phyloP scores from a whole-genome alignment of 768 basidiomycete genomes.

The Russula ochroleuca region DNA sequence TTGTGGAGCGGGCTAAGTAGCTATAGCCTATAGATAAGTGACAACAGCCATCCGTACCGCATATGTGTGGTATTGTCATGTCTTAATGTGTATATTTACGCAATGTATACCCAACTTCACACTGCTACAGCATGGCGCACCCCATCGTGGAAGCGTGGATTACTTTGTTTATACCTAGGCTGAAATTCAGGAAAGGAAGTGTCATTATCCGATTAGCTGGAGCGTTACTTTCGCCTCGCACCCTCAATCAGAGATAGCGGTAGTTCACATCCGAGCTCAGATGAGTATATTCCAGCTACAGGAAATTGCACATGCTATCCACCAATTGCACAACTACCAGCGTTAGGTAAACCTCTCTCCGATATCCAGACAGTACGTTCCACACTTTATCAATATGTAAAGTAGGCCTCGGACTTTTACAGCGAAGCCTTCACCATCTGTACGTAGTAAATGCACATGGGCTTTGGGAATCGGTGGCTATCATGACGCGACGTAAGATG shows the following conservation, averaged over 20 bases:
- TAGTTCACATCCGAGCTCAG: too few species aligned
- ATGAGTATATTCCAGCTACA: too few species aligned
- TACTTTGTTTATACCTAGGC: too few species aligned
- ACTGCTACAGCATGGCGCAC: neutral
- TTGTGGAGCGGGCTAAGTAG: neutral
- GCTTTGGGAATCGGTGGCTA: neutral
- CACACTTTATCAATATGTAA: too few species aligned
- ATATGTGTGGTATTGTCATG: neutral
- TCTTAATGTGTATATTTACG: slow-evolving; percentile 9
- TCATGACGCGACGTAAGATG: neutral
- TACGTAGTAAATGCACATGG: neutral
- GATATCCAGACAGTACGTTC: neutral
- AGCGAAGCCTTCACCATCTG: too few species aligned
- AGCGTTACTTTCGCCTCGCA: too few species aligned
- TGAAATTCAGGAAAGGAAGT: neutral
- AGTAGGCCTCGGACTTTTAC: too few species aligned
- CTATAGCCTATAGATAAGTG: neutral
- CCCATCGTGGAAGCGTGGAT: neutral
- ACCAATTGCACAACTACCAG: too few species aligned
- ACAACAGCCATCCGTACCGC: neutral
- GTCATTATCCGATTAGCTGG: neutral
- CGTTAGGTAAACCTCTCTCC: too few species aligned
- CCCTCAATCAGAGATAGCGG: too few species aligned
- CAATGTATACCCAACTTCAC: neutral
- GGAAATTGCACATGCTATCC: too few species aligned